These are phyloP conservation scores for Nephelium lappaceum DNA, from an alignment of 345 rosid genomes.

Conservation along the genomic window DNA sequence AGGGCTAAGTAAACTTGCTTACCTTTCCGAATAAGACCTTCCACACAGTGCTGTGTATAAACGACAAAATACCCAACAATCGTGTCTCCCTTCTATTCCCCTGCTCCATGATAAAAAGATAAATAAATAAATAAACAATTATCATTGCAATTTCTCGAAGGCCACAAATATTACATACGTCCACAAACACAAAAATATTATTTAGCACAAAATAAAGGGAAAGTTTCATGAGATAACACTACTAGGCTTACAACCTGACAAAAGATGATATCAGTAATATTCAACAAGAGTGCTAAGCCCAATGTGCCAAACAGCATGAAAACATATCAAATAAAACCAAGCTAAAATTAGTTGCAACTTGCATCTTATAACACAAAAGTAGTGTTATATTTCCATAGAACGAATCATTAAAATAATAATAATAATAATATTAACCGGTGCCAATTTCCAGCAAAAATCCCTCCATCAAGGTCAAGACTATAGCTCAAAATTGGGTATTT, in stretches of 20 bases:
- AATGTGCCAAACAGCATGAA: background rate
- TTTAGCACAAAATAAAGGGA: background rate
- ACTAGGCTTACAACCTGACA: background rate
- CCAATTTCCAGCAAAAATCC: background rate
- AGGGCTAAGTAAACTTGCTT: constrained; percentile 2
- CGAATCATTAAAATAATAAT: no score
- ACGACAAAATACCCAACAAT: constrained; percentile 83
- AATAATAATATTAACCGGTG: background rate
- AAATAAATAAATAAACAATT: background rate
- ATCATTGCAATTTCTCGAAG: background rate
- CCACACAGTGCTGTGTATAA: constrained; percentile 97
- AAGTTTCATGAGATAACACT: background rate
- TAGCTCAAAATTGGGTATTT: background rate
- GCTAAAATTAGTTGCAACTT: background rate
- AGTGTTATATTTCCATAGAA: background rate
- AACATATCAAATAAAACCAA: background rate
- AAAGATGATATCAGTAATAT: background rate
- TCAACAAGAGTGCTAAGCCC: background rate
- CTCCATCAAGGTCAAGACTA: background rate
- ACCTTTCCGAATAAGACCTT: constrained; percentile 96
- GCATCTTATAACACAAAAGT: background rate
- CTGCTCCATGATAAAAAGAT: constrained; percentile 37
- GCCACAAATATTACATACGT: background rate
- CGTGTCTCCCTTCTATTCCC: constrained; percentile 97
- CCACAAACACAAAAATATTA: background rate